Evolutionary conservation across 768 basidiomycete species (phyloP).

Genomic region (Leccinum rimulosum): DNA sequence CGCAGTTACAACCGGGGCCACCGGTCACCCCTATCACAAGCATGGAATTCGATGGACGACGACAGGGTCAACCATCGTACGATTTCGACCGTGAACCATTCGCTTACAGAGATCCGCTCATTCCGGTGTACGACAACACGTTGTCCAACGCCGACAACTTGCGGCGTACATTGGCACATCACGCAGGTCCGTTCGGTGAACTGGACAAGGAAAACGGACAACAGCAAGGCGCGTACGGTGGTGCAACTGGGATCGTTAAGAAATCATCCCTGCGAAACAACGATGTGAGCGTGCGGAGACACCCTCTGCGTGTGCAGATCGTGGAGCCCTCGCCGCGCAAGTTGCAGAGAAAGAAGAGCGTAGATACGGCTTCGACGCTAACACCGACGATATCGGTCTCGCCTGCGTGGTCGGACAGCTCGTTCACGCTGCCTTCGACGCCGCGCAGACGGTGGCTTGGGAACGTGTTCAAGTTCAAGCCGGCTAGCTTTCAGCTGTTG

Average conservation of each 20-base stretch:
- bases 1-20: slow-evolving; percentile 11
- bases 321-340: slow-evolving; percentile 46
- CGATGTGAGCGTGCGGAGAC: slow-evolving; percentile 14
- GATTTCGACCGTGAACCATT: neutral
- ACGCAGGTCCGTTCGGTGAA: slow-evolving; percentile 18
- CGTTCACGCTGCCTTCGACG: slow-evolving; percentile 43
- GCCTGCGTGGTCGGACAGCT: slow-evolving; percentile 46
- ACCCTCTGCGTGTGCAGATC: slow-evolving; percentile 46
- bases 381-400: slow-evolving; percentile 28
- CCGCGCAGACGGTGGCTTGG: slow-evolving; percentile 76
- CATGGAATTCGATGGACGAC: slow-evolving; percentile 21
- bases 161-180: neutral
- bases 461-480: slow-evolving; percentile 84
- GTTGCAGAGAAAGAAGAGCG: slow-evolving; percentile 31
- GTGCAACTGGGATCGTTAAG: slow-evolving; percentile 29
- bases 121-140: slow-evolving; percentile 12
- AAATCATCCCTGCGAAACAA: slow-evolving; percentile 46
- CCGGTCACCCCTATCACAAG: slow-evolving; percentile 13
- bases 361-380: slow-evolving; percentile 4
- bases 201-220: slow-evolving; percentile 60
- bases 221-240: neutral
- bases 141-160: slow-evolving; percentile 5
- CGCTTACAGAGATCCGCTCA: slow-evolving; percentile 39
- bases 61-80: slow-evolving; percentile 8
- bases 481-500: slow-evolving; percentile 53